Percentiles rank a stretch among this genome's conserved stretches.
phyloP scores from a whole-genome alignment of 2,329 filamentous ascomycete species.

The Didymellaceae sp. region DNA sequence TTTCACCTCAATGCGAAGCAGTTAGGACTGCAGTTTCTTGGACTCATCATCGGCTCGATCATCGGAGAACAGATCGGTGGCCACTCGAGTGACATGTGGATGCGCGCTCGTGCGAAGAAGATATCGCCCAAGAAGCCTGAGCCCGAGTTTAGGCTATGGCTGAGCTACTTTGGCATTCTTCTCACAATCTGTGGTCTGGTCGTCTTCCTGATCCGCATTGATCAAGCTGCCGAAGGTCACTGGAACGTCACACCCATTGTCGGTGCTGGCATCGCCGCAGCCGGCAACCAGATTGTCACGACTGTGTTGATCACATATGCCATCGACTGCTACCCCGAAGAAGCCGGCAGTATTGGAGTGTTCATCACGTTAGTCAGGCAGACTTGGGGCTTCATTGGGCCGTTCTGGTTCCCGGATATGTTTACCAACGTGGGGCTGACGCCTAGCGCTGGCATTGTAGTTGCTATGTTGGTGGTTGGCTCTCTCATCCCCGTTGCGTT shows the following conservation, averaged over 20 bases:
- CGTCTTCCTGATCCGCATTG: slow-evolving; percentile 61
- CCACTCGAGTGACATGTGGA: slow-evolving; percentile 61
- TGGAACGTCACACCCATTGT: slow-evolving; percentile 66
- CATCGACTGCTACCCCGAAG: slow-evolving; percentile 62
- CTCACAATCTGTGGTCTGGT: slow-evolving; percentile 61
- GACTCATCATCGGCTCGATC: slow-evolving; percentile 63
- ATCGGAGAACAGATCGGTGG: slow-evolving; percentile 66
- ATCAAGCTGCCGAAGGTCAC: slow-evolving; percentile 50
- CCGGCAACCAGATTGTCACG: slow-evolving; percentile 67
- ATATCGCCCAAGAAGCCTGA: slow-evolving; percentile 51
- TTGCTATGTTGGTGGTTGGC: slow-evolving; percentile 39
- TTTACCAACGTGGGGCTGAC: slow-evolving; percentile 45
- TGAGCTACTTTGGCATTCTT: slow-evolving; percentile 61
- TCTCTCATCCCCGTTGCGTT: slow-evolving; percentile 32
- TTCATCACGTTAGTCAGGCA: slow-evolving; percentile 65
- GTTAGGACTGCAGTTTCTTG: slow-evolving; percentile 64
- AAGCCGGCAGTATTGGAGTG: slow-evolving; percentile 62
- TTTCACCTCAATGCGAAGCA: slow-evolving; percentile 65
- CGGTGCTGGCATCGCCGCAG: slow-evolving; percentile 58
- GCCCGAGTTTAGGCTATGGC: slow-evolving; percentile 64
- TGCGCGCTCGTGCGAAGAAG: slow-evolving; percentile 51
- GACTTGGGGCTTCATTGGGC: slow-evolving; percentile 52
- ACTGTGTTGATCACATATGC: slow-evolving; percentile 67
- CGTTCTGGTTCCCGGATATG: slow-evolving; percentile 52
- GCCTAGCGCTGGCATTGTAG: slow-evolving; percentile 48